Conservation (phyloP, 164 flowering plant genomes). For the grape (Vitis vinifera) region DNA sequence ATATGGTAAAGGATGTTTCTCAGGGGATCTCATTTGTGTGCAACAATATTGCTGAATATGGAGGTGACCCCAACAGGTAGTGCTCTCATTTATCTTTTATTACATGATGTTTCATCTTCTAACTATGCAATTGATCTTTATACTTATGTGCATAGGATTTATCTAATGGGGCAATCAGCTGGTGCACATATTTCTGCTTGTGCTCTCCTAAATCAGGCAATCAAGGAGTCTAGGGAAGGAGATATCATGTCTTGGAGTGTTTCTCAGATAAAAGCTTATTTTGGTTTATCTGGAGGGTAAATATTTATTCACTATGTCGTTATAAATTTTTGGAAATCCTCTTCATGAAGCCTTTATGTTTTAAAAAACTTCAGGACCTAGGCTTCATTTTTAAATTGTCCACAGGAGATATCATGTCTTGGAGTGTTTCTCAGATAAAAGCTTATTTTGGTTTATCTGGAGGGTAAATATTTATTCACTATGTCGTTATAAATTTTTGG, state of each 20-base stretch:
- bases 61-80: conserved; percentile 96
- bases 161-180: conserved; percentile 95
- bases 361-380: too few species aligned
- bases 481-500: neutral
- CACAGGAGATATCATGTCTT: conserved; percentile 42
- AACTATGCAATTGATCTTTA: neutral
- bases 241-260: conserved; percentile 70
- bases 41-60: conserved; percentile 83
- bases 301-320: neutral
- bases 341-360: too few species aligned
- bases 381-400: too few species aligned
- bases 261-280: conserved; percentile 84
- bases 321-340: neutral
- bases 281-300: conserved; percentile 99
- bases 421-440: conserved; percentile 88
- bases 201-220: conserved; percentile 80
- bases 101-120: neutral
- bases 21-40: conserved; percentile 84
- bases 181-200: conserved; percentile 99
- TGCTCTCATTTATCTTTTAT: neutral
- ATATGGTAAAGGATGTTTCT: conserved; percentile 88
- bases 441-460: conserved; percentile 97
- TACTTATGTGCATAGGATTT: conserved; percentile 48
- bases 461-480: conserved; percentile 54
- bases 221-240: conserved; percentile 58